A percentile compares a stretch with the other conserved stretches of the same genome.
Conservation (phyloP, 352 stramenopile species). For the Globisporangium cystogenes region DNA sequence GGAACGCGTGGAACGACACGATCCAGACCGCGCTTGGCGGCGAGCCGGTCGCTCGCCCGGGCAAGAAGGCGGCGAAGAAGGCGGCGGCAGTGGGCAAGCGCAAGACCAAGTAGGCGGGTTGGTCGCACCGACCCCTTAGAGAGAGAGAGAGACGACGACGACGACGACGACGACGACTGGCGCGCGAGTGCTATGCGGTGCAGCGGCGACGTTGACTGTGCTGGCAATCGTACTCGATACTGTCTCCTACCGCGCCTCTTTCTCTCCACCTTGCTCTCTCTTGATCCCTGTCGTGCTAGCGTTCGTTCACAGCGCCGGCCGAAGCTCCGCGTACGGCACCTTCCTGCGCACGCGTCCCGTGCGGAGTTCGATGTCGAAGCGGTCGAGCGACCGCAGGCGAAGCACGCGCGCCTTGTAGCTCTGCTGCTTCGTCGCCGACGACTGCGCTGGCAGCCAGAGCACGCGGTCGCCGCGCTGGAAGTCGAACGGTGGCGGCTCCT, state of each 20-base stretch:
- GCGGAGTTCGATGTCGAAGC: slow-evolving; percentile 44
- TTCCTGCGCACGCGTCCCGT: slow-evolving; percentile 35
- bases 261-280: too few relatives aligned
- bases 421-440: background rate
- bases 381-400: slow-evolving; percentile 29
- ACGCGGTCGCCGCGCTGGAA: slow-evolving; percentile 31
- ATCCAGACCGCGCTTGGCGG: slow-evolving; percentile 61
- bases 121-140: too few relatives aligned
- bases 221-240: background rate
- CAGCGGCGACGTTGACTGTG: too few relatives aligned
- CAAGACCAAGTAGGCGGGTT: slow-evolving; percentile 50
- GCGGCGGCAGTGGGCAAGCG: slow-evolving; percentile 35
- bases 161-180: too few relatives aligned
- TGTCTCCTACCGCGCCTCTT: background rate
- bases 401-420: slow-evolving; percentile 47
- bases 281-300: background rate
- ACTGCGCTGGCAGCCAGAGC: slow-evolving; percentile 27
- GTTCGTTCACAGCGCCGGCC: slow-evolving; percentile 4
- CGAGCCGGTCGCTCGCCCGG: slow-evolving; percentile 36
- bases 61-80: slow-evolving; percentile 74
- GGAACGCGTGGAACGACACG: slow-evolving; percentile 76
- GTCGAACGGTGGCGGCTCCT: slow-evolving; percentile 3
- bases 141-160: background rate
- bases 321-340: slow-evolving; percentile 35
- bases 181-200: slow-evolving; percentile 3